Conservation (phyloP, 768 basidiomycete genomes). For the Nidularia pulvinata region DNA sequence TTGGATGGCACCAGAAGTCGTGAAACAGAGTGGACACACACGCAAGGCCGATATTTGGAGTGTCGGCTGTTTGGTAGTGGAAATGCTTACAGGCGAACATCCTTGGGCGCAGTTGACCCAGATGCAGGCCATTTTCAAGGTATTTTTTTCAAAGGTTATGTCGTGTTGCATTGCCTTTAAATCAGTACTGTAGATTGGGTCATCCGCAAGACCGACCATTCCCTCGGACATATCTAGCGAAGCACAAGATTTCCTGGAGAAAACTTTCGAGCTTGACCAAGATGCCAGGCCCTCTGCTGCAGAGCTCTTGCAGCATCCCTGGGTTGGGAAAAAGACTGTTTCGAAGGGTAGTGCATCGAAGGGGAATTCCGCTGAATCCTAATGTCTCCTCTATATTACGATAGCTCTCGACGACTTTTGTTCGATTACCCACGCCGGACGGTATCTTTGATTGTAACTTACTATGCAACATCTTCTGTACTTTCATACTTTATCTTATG, state of each 20-base stretch:
- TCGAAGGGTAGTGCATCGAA: background rate
- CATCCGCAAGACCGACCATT: conserved; percentile 82
- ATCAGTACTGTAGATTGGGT: conserved; percentile 70
- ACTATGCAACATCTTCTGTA: too few relatives aligned
- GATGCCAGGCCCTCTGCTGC: conserved; percentile 77
- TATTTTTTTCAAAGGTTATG: conserved; percentile 21
- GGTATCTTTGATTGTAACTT: too few relatives aligned
- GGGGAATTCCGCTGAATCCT: background rate
- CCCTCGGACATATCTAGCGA: conserved; percentile 92
- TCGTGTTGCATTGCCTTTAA: background rate
- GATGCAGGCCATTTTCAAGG: conserved; percentile 99
- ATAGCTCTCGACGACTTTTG: too few relatives aligned
- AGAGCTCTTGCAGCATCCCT: conserved; percentile 73
- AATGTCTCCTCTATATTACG: too few relatives aligned
- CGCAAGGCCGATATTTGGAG: conserved; percentile 97
- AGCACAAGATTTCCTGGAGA: conserved; percentile 83
- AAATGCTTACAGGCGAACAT: conserved; percentile 96
- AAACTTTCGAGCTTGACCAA: conserved; percentile 87
- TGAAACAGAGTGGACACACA: conserved; percentile 93
- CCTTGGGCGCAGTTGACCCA: conserved; percentile 96
- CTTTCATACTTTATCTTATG: too few relatives aligned
- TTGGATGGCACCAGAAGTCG: conserved; percentile 99
- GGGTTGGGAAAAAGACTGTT: conserved; percentile 39
- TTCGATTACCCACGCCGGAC: too few relatives aligned
- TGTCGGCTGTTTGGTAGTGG: conserved; percentile 91